A percentile compares a stretch with the other conserved stretches of the same genome.
Conservation (phyloP, 179 eudicot species). For the Amaranthus tricolor region DNA sequence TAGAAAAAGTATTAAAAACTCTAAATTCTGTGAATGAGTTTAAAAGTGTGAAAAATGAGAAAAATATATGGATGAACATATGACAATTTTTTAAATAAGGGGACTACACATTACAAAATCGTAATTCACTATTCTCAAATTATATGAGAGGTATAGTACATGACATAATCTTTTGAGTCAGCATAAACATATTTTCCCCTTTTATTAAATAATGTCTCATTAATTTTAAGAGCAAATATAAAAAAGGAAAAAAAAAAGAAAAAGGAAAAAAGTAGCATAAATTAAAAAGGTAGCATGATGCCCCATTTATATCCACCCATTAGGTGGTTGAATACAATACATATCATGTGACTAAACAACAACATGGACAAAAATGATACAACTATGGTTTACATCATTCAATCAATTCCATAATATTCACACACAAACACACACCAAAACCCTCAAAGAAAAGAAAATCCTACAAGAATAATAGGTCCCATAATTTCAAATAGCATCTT, state of each 20-base stretch:
- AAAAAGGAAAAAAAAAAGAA: neutral
- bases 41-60: too few relatives aligned
- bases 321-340: slow-evolving; percentile 25
- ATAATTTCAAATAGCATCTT: neutral
- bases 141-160: neutral
- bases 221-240: neutral
- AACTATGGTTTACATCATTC: slow-evolving; percentile 12
- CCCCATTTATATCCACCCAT: neutral
- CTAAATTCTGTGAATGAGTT: too few relatives aligned
- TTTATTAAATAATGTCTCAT: neutral
- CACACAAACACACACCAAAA: neutral
- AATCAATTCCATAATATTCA: slow-evolving; percentile 8
- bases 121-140: neutral
- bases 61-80: too few relatives aligned
- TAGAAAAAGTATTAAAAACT: too few relatives aligned
- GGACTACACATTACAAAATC: too few relatives aligned
- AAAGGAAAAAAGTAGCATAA: neutral
- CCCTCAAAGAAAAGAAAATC: neutral
- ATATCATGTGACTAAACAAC: slow-evolving; percentile 23
- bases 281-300: slow-evolving; percentile 5
- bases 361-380: neutral
- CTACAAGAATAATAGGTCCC: neutral
- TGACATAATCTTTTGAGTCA: neutral
- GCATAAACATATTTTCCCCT: neutral
- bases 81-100: neutral